phyloP scores from a whole-genome alignment of 495 filamentous ascomycete genomes.

The Penicillium paxilli region DNA sequence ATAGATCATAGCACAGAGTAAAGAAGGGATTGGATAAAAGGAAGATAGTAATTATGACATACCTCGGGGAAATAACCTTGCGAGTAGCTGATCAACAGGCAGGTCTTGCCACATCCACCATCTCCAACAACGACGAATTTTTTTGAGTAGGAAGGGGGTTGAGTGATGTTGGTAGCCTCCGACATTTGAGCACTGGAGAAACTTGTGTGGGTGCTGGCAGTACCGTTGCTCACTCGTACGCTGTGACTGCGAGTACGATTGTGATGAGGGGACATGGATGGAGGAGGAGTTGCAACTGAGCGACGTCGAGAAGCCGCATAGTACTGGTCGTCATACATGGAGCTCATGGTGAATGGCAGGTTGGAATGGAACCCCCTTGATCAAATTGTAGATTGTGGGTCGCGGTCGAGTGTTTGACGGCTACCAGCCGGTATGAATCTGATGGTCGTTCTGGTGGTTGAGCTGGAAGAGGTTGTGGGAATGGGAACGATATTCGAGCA shows the following conservation, averaged over 20 bases:
- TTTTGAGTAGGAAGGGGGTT: conserved; percentile 89
- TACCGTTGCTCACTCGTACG: conserved; percentile 71
- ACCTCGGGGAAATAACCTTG: conserved; percentile 99
- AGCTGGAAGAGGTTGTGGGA: neutral
- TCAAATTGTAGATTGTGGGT: conserved; percentile 17
- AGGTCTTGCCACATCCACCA: conserved; percentile 98
- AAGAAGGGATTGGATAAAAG: neutral
- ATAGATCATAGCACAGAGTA: too few species aligned
- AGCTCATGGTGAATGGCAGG: conserved; percentile 32
- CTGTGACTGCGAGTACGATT: conserved; percentile 59
- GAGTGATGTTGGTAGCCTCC: conserved; percentile 80
- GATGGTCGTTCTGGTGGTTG: neutral
- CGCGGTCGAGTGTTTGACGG: conserved; percentile 5
- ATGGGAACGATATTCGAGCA: neutral
- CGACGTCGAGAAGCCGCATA: conserved; percentile 52
- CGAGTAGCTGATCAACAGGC: conserved; percentile 95
- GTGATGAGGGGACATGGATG: conserved; percentile 47
- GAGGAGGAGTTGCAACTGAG: conserved; percentile 48
- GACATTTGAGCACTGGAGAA: conserved; percentile 67
- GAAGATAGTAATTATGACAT: conserved; percentile 22
- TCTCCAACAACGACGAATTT: conserved; percentile 99
- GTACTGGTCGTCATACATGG: conserved; percentile 51
- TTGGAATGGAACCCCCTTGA: conserved; percentile 21
- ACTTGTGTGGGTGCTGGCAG: conserved; percentile 75
- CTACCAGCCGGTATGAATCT: conserved; percentile 8